Conservation (phyloP, 331 rosid genomes). For the Acacia concinna region DNA sequence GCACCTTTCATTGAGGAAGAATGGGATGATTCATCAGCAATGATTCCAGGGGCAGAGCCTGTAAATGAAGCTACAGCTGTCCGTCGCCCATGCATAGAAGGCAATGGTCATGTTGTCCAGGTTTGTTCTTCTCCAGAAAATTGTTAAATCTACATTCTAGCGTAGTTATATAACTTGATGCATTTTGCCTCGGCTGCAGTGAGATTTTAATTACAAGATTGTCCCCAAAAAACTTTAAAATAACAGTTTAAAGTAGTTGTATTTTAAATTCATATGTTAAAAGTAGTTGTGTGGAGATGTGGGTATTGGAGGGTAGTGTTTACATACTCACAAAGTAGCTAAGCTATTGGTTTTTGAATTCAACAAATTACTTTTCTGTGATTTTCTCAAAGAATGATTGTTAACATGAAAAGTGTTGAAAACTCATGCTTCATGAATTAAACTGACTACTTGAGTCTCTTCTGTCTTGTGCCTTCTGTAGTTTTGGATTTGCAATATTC, state of each 20-base stretch:
- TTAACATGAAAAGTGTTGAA: conserved; percentile 3
- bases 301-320: conserved; percentile 11
- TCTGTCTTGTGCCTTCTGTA: not conserved
- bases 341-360: conserved; percentile 15
- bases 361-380: not conserved
- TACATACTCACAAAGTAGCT: conserved; percentile 7
- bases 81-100: conserved; percentile 35
- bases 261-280: not conserved
- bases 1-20: conserved; percentile 98
- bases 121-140: conserved; percentile 44
- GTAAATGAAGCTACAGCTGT: conserved; percentile 35
- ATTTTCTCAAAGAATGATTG: not conserved
- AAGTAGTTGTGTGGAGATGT: not conserved
- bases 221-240: not conserved
- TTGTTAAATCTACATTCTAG: not conserved
- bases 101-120: conserved; percentile 49
- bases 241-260: not conserved
- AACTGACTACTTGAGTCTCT: conserved; percentile 3
- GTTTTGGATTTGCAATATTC: not conserved
- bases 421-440: conserved; percentile 2
- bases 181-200: not conserved
- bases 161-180: not conserved
- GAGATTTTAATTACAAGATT: not conserved
- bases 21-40: conserved; percentile 72
- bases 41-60: conserved; percentile 66